Conservation (phyloP, 306 rosid species). For the Vigna hirtella region DNA sequence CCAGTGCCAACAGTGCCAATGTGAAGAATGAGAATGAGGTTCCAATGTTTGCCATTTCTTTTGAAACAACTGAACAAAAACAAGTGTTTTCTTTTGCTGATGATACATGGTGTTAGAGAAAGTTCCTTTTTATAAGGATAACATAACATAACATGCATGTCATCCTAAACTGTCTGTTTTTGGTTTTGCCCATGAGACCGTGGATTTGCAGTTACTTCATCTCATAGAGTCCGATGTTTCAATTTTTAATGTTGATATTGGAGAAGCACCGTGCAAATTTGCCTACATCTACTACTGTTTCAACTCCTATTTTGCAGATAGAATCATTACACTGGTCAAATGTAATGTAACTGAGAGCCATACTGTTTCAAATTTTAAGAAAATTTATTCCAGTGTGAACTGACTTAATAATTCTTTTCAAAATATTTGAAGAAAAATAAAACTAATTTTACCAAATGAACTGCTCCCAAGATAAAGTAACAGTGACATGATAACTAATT, state of each 20-base stretch:
- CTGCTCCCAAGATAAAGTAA: no score
- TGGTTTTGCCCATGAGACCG: background rate
- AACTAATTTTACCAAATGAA: no score
- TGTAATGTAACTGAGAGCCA: slow-evolving; percentile 2
- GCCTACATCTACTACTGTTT: background rate
- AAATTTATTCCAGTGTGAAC: no score
- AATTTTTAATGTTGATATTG: slow-evolving; percentile 11
- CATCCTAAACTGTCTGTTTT: background rate
- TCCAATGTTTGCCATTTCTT: slow-evolving; percentile 42
- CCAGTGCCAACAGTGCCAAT: slow-evolving; percentile 36
- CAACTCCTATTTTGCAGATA: slow-evolving; percentile 20
- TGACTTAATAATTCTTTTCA: no score
- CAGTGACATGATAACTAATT: no score
- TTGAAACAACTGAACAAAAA: background rate
- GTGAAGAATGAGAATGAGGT: slow-evolving; percentile 36
- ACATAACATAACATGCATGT: background rate
- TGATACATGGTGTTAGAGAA: slow-evolving; percentile 5
- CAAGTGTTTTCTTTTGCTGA: slow-evolving; percentile 23
- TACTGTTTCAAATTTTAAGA: background rate
- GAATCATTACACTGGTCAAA: slow-evolving; percentile 25
- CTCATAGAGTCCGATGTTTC: background rate
- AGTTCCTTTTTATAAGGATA: slow-evolving; percentile 42
- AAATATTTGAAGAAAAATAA: no score
- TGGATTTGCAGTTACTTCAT: slow-evolving; percentile 17
- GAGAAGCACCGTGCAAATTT: slow-evolving; percentile 35